These are phyloP conservation scores for Aspergillus tamarii DNA, from an alignment of 2,329 filamentous ascomycete genomes.

Conservation along the genomic window DNA sequence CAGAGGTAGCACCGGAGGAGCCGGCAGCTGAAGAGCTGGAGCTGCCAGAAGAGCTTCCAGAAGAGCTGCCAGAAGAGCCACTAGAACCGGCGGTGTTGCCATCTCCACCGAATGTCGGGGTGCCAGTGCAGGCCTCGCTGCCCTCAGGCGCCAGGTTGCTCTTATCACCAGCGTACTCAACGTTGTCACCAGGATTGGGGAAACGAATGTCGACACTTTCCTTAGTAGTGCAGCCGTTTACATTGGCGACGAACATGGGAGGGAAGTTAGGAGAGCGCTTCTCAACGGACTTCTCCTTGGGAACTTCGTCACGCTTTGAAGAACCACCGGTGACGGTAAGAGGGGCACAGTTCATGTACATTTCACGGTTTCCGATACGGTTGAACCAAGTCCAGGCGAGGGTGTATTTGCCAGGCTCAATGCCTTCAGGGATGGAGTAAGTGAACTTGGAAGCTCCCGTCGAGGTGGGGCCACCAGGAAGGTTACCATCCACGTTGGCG, in stretches of 20 bases:
- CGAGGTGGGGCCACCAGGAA: constrained; percentile 51
- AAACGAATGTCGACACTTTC: constrained; percentile 65
- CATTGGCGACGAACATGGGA: constrained; percentile 75
- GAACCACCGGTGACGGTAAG: constrained; percentile 63
- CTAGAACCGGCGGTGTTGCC: constrained; percentile 29
- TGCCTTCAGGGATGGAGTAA: constrained; percentile 71
- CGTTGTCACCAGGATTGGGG: constrained; percentile 66
- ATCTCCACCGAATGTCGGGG: constrained; percentile 36
- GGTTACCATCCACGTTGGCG: constrained; percentile 61
- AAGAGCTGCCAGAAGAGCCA: constrained; percentile 23
- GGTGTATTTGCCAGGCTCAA: constrained; percentile 75
- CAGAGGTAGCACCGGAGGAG: not conserved
- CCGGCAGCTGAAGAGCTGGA: not conserved
- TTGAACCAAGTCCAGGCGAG: constrained; percentile 97
- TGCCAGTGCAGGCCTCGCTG: constrained; percentile 33
- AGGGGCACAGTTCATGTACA: constrained; percentile 96
- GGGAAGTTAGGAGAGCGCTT: constrained; percentile 67
- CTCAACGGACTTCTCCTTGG: constrained; percentile 49
- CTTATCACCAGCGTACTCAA: constrained; percentile 53
- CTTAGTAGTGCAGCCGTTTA: constrained; percentile 61
- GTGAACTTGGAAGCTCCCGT: constrained; percentile 62
- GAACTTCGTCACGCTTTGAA: constrained; percentile 24
- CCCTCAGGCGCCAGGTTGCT: constrained; percentile 39
- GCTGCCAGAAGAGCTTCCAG: not conserved
- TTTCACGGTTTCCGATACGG: constrained; percentile 86